Evolutionary conservation across 805 yeast species (phyloP).

Genomic region (Candida insectorum): DNA sequence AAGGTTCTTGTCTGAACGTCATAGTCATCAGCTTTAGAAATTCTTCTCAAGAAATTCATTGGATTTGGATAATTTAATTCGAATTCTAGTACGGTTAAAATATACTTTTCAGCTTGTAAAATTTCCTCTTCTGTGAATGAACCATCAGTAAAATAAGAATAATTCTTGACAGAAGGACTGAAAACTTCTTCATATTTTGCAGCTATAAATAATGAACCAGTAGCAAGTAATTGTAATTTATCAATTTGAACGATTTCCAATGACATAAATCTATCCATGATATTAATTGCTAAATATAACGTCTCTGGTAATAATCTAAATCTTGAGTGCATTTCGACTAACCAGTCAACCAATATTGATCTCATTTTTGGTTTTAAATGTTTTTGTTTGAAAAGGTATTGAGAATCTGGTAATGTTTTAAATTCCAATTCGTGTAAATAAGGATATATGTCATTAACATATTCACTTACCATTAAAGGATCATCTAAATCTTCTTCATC

Average conservation of each 20-base stretch:
- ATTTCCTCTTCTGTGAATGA: slow-evolving; percentile 79
- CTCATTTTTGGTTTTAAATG: slow-evolving; percentile 79
- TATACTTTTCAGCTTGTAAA: slow-evolving; percentile 76
- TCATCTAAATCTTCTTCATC: slow-evolving; percentile 70
- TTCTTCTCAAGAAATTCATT: slow-evolving; percentile 82
- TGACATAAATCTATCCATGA: slow-evolving; percentile 85
- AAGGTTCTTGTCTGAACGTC: slow-evolving; percentile 79
- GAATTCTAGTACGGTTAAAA: slow-evolving; percentile 67
- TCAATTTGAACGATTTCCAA: slow-evolving; percentile 71
- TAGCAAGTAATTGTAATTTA: slow-evolving; percentile 79
- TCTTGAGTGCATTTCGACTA: slow-evolving; percentile 81
- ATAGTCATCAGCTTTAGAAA: slow-evolving; percentile 88
- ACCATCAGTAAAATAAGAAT: slow-evolving; percentile 85
- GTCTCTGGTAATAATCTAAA: slow-evolving; percentile 86
- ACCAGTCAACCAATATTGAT: slow-evolving; percentile 88
- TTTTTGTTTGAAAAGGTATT: slow-evolving; percentile 61
- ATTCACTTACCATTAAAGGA: slow-evolving; percentile 87
- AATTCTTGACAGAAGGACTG: slow-evolving; percentile 80
- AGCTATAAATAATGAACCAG: slow-evolving; percentile 82
- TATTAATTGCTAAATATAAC: slow-evolving; percentile 73
- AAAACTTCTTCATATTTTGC: slow-evolving; percentile 93
- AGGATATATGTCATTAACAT: slow-evolving; percentile 81
- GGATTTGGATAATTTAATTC: slow-evolving; percentile 85
- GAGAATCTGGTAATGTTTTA: slow-evolving; percentile 69
- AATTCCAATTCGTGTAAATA: slow-evolving; percentile 72